Conservation (phyloP, 352 stramenopile species). For the Stephanocyclus meneghinianus region DNA sequence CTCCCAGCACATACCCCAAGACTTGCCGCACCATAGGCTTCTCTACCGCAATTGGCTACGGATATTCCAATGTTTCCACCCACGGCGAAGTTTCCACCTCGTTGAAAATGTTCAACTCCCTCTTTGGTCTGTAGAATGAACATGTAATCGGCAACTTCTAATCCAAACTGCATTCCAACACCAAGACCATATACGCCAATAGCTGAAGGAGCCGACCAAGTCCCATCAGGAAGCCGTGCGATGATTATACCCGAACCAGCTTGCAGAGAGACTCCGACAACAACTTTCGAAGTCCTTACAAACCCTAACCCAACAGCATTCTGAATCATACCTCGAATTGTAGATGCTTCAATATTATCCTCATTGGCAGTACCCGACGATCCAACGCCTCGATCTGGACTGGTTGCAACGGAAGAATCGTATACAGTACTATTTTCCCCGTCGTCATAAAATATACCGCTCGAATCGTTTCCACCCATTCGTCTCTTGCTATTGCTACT, state of each 20-base stretch:
- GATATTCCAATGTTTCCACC: constrained; percentile 75
- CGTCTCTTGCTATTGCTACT: constrained; percentile 10
- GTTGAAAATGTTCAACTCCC: constrained; percentile 86
- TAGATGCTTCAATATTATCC: constrained; percentile 67
- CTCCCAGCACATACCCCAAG: constrained; percentile 54
- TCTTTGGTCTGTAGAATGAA: constrained; percentile 92
- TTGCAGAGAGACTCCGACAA: constrained; percentile 76
- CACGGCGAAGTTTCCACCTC: constrained; percentile 68
- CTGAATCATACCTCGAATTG: constrained; percentile 76
- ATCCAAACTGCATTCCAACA: constrained; percentile 84
- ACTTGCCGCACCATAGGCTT: constrained; percentile 76
- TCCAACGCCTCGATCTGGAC: constrained; percentile 11
- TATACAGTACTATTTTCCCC: constrained; percentile 15
- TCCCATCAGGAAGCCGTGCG: constrained; percentile 89
- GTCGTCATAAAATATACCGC: constrained; percentile 14
- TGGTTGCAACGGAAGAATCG: constrained; percentile 21
- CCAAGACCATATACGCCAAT: constrained; percentile 85
- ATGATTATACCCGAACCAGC: constrained; percentile 89
- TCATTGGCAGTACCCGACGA: not conserved
- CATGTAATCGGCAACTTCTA: constrained; percentile 92
- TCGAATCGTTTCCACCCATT: not conserved
- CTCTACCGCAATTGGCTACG: constrained; percentile 64
- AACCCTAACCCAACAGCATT: constrained; percentile 76
- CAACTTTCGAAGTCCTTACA: constrained; percentile 77
- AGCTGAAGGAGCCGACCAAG: constrained; percentile 92